Evolutionary conservation across 306 rosid species (phyloP).

Genomic region (Crataegus laevigata): DNA sequence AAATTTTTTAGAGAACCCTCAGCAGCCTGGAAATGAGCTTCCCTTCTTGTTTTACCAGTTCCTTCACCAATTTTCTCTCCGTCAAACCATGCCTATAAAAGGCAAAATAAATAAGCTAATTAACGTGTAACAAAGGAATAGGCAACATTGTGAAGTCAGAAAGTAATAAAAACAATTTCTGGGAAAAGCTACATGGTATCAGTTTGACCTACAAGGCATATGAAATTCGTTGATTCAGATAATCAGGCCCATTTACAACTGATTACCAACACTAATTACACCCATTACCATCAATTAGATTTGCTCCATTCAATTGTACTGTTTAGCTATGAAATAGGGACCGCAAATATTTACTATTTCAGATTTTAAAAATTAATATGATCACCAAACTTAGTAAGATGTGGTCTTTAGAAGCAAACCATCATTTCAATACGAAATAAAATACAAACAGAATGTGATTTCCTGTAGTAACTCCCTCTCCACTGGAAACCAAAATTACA

Average conservation of each 20-base stretch:
- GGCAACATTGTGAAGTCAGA: conserved; percentile 8
- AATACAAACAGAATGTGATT: background rate
- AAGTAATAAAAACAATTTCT: background rate
- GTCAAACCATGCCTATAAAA: conserved; percentile 72
- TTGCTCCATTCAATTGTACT: background rate
- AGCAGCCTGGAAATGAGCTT: conserved; percentile 79
- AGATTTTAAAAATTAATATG: background rate
- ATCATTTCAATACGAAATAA: background rate
- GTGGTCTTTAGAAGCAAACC: background rate
- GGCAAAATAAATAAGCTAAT: conserved; percentile 17
- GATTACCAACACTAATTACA: background rate
- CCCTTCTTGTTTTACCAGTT: conserved; percentile 80
- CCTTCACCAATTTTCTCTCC: conserved; percentile 90
- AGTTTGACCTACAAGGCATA: background rate
- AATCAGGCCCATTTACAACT: background rate
- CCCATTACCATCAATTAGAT: background rate
- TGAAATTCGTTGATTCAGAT: background rate
- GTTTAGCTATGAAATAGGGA: background rate
- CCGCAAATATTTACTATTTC: background rate
- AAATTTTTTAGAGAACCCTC: conserved; percentile 75
- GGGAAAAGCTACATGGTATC: conserved; percentile 12
- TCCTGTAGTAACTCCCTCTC: background rate
- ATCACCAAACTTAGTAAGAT: background rate
- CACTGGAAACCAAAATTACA: background rate
- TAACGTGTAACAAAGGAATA: conserved; percentile 4